phyloP scores from a whole-genome alignment of 2,329 filamentous ascomycete genomes.

The Cordyceps cateniannulata region DNA sequence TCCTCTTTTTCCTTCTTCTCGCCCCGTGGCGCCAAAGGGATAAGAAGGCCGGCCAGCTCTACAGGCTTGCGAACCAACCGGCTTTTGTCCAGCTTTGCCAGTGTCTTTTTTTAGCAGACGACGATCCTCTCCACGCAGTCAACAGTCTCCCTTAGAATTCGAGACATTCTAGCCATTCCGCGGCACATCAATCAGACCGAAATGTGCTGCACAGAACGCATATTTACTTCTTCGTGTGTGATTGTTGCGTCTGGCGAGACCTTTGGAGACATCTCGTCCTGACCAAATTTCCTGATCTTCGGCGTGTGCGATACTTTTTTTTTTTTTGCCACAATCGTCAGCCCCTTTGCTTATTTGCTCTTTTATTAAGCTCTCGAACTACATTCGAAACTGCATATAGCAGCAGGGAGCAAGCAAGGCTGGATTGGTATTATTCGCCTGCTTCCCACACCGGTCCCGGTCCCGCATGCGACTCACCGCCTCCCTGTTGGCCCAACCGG shows the following conservation, averaged over 20 bases:
- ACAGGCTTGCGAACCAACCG: too few species aligned
- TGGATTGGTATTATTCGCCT: too few species aligned
- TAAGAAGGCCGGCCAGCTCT: too few species aligned
- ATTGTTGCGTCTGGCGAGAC: background rate
- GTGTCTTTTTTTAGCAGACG: too few species aligned
- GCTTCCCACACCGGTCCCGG: too few species aligned
- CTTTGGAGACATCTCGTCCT: background rate
- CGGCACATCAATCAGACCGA: background rate
- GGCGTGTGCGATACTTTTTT: background rate
- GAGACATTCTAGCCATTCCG: background rate
- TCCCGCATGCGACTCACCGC: too few species aligned
- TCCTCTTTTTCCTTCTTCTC: background rate
- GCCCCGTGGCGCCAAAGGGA: too few species aligned
- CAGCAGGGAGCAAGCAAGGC: too few species aligned
- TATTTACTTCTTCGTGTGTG: background rate
- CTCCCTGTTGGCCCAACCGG: too few species aligned
- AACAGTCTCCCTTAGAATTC: background rate
- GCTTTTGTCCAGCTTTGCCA: too few species aligned
- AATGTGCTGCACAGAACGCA: background rate
- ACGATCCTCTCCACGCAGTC: background rate
- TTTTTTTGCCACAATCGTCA: background rate
- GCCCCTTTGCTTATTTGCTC: background rate
- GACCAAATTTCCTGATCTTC: background rate
- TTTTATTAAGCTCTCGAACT: too few species aligned
- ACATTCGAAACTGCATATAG: too few species aligned